These are phyloP conservation scores for Paraleonurus japonicus DNA, from an alignment of 257 asterid genomes.

Conservation along the genomic window DNA sequence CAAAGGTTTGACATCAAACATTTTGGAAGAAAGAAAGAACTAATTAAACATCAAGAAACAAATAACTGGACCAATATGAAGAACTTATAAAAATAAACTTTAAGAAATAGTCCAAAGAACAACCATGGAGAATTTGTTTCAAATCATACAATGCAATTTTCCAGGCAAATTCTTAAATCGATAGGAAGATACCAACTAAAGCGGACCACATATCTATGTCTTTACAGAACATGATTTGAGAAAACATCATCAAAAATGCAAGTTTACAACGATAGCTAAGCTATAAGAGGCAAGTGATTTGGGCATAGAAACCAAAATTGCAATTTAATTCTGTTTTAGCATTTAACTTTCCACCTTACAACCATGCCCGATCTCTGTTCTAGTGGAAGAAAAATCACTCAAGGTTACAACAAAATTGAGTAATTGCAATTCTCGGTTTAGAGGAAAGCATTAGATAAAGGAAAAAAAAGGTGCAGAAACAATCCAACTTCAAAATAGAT, in stretches of 20 bases:
- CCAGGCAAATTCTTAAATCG: not conserved
- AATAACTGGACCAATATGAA: too few species aligned
- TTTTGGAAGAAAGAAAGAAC: not conserved
- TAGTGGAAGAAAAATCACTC: not conserved
- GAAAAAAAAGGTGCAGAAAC: not conserved
- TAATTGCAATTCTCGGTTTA: not conserved
- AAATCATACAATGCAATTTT: not conserved
- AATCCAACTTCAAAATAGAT: not conserved
- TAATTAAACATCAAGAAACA: not conserved
- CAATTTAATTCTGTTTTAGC: not conserved
- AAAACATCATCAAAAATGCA: not conserved
- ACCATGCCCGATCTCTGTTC: conserved; percentile 13
- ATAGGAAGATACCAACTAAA: not conserved
- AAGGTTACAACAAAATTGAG: conserved; percentile 1
- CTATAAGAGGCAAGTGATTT: not conserved
- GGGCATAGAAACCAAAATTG: conserved; percentile 3
- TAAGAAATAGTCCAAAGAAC: not conserved
- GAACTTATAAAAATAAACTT: too few species aligned
- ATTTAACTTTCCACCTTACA: not conserved
- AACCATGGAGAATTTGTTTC: not conserved
- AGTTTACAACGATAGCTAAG: not conserved
- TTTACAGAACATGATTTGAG: not conserved
- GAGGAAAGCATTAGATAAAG: not conserved
- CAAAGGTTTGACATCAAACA: not conserved
- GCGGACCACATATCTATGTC: not conserved